Evolutionary conservation across 148 eudicot genomes (phyloP).

Genomic region (Silene latifolia): DNA sequence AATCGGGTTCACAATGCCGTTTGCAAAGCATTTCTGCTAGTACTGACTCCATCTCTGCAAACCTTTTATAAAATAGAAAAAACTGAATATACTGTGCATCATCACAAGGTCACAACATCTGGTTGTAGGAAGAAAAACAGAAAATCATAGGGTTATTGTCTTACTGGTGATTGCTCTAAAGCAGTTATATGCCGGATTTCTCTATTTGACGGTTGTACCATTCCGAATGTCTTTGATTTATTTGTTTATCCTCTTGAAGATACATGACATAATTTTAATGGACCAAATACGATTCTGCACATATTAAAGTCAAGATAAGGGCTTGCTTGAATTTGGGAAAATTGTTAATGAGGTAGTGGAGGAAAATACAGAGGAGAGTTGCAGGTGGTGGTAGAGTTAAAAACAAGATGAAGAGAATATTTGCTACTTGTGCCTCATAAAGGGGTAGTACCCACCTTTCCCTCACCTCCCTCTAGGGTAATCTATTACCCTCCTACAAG

Average conservation of each 20-base stretch:
- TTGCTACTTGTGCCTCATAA: too few relatives aligned
- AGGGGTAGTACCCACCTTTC: too few relatives aligned
- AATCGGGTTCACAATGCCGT: conserved; percentile 64
- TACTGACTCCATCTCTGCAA: conserved; percentile 73
- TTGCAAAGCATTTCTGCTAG: conserved; percentile 76
- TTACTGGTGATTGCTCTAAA: conserved; percentile 16
- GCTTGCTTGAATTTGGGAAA: background rate
- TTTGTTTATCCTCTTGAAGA: background rate
- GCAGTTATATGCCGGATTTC: background rate
- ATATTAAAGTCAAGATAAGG: background rate
- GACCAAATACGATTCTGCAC: background rate
- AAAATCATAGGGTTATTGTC: conserved; percentile 10
- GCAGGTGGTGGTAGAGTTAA: too few relatives aligned
- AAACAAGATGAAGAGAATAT: too few relatives aligned
- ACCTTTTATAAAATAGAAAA: conserved; percentile 47
- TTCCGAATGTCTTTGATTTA: background rate
- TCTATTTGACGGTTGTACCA: too few relatives aligned
- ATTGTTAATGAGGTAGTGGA: background rate
- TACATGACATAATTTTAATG: background rate
- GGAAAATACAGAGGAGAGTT: too few relatives aligned
- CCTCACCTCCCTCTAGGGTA: too few relatives aligned
- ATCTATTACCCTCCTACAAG: too few relatives aligned
- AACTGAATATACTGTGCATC: conserved; percentile 31
- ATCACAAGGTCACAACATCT: conserved; percentile 25
- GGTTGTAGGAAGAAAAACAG: conserved; percentile 15